Evolutionary conservation across 2,329 filamentous ascomycete species (phyloP).

Genomic region (Cladosporium phlei): DNA sequence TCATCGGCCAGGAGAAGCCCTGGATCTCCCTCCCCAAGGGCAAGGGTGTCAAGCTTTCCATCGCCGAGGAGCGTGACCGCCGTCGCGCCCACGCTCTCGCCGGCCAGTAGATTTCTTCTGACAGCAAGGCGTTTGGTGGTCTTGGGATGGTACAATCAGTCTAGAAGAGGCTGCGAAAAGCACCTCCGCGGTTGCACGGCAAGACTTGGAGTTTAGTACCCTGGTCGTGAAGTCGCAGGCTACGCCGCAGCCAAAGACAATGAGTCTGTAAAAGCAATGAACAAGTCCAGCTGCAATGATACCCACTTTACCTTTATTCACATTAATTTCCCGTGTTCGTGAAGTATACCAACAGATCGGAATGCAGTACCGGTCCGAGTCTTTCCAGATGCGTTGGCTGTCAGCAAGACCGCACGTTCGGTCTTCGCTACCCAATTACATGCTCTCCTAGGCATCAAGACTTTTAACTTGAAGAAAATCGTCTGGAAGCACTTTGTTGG

Average conservation of each 20-base stretch:
- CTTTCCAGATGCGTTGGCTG: too few species aligned
- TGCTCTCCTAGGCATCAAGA: too few species aligned
- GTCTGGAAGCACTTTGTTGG: too few species aligned
- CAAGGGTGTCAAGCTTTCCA: slow-evolving; percentile 99
- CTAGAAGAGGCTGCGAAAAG: slow-evolving; percentile 13
- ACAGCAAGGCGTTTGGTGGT: slow-evolving; percentile 11
- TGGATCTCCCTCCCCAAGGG: slow-evolving; percentile 99
- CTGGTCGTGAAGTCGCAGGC: slow-evolving; percentile 6
- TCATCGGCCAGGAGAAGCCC: slow-evolving; percentile 97
- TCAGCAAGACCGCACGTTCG: too few species aligned
- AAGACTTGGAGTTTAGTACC: slow-evolving; percentile 8
- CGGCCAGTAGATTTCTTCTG: slow-evolving; percentile 30
- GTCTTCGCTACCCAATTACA: too few species aligned
- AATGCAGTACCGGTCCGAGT: too few species aligned
- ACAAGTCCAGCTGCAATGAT: slow-evolving; percentile 15
- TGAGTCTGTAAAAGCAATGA: slow-evolving; percentile 15
- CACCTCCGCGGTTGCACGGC: slow-evolving; percentile 12
- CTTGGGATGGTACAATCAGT: slow-evolving; percentile 13
- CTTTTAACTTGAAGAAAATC: too few species aligned
- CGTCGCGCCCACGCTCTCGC: slow-evolving; percentile 68
- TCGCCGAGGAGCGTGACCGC: slow-evolving; percentile 98
- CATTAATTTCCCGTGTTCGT: too few species aligned
- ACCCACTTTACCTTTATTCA: slow-evolving; percentile 8
- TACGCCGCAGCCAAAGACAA: slow-evolving; percentile 13
- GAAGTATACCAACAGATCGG: too few species aligned